Conservation (phyloP, 371 early-diverging fungal species). For the Circinella minor region DNA sequence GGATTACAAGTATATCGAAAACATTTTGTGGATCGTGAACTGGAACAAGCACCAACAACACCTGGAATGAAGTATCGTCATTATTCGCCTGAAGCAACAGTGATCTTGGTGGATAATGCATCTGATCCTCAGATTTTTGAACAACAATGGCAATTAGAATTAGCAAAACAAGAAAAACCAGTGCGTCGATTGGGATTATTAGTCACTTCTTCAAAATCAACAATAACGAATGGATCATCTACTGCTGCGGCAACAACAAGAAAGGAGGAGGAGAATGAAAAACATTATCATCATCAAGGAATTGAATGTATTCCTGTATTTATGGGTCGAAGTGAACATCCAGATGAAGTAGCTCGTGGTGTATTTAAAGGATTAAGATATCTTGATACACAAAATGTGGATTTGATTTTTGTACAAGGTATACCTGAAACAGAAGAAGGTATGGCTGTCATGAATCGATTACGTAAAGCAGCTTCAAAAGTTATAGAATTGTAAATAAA, state of each 20-base stretch:
- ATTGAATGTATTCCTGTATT: conserved; percentile 27
- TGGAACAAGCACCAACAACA: conserved; percentile 87
- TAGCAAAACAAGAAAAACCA: conserved; percentile 2
- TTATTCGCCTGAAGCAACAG: conserved; percentile 94
- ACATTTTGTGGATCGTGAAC: conserved; percentile 70
- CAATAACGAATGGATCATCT: background rate
- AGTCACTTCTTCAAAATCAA: conserved; percentile 28
- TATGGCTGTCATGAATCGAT: conserved; percentile 97
- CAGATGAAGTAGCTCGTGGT: conserved; percentile 75
- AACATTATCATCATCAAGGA: conserved; percentile 5
- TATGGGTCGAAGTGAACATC: conserved; percentile 54
- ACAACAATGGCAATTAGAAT: conserved; percentile 27
- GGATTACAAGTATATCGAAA: conserved; percentile 77
- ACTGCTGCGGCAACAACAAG: no score
- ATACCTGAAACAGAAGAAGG: conserved; percentile 84
- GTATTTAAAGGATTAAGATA: conserved; percentile 86
- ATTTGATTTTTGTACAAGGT: conserved; percentile 90
- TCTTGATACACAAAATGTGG: conserved; percentile 78
- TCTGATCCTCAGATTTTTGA: conserved; percentile 24
- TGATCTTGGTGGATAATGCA: conserved; percentile 71
- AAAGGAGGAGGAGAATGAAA: no score
- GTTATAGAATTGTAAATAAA: conserved; percentile 14
- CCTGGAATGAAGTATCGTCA: conserved; percentile 99
- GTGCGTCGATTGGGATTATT: conserved; percentile 19
- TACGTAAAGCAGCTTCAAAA: conserved; percentile 86